Evolutionary conservation across 306 rosid genomes (phyloP).

Genomic region (Castanea mollissima): DNA sequence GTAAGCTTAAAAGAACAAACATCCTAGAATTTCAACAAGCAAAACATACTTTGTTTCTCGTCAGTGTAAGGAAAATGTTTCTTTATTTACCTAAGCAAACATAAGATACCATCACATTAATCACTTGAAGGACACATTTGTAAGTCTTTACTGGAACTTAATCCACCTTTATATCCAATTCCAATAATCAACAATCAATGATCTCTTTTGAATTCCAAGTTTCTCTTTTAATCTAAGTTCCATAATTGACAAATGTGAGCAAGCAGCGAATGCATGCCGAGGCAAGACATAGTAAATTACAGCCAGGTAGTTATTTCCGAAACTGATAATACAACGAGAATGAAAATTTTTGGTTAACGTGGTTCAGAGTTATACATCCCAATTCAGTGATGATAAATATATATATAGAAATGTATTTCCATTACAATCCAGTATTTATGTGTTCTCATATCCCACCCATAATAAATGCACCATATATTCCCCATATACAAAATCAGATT

Average conservation of each 20-base stretch:
- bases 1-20: conserved; percentile 14
- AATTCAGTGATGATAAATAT: no score
- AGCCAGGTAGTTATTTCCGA: not conserved
- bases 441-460: no score
- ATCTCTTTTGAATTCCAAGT: no score
- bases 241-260: not conserved
- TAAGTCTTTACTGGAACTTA: no score
- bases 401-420: no score
- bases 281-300: not conserved
- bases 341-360: no score
- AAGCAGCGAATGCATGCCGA: not conserved
- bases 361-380: not conserved
- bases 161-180: no score
- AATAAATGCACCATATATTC: no score
- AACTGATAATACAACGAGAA: no score
- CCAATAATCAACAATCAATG: no score
- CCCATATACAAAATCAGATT: no score
- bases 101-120: not conserved
- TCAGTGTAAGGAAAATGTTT: not conserved
- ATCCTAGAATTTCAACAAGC: not conserved
- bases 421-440: no score
- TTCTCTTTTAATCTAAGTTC: not conserved
- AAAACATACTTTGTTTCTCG: not conserved
- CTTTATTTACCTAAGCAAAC: not conserved
- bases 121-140: not conserved